These are phyloP conservation scores for Yarrowia sp. DNA, from an alignment of 805 yeast species.

Conservation along the genomic window DNA sequence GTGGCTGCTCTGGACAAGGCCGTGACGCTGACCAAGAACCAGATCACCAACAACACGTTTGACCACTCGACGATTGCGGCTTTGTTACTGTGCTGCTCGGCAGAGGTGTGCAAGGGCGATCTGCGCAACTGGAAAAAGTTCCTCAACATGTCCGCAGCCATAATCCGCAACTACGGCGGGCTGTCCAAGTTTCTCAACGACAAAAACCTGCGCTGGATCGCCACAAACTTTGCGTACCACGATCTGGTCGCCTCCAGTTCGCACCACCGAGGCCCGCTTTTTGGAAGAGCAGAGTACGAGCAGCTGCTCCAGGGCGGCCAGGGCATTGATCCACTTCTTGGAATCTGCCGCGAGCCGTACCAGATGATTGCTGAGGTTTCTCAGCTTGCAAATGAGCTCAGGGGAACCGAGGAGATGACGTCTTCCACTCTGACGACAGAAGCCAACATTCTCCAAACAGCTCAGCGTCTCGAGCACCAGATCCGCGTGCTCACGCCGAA, in stretches of 20 bases:
- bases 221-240: constrained; percentile 77
- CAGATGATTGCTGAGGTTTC: constrained; percentile 66
- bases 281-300: constrained; percentile 60
- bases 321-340: constrained; percentile 68
- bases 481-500: constrained; percentile 56
- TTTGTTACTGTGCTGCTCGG: constrained; percentile 67
- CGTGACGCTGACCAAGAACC: constrained; percentile 29
- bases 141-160: constrained; percentile 61
- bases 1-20: constrained; percentile 34
- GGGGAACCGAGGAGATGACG: constrained; percentile 8
- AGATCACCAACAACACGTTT: constrained; percentile 28
- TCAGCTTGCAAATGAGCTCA: constrained; percentile 48
- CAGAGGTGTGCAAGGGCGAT: constrained; percentile 80
- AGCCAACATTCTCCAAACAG: constrained; percentile 30
- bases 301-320: constrained; percentile 44
- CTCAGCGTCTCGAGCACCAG: constrained; percentile 45
- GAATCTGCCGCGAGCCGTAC: constrained; percentile 68
- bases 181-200: constrained; percentile 49
- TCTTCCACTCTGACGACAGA: background rate
- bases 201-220: constrained; percentile 65
- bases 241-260: constrained; percentile 67
- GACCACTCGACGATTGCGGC: constrained; percentile 55
- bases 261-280: constrained; percentile 61
- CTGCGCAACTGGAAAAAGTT: constrained; percentile 71
- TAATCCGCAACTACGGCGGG: constrained; percentile 64